A percentile compares a stretch with the other conserved stretches of the same genome.
phyloP scores from a whole-genome alignment of 2,329 filamentous ascomycete species.

The Colletotrichum orchidophilum region DNA sequence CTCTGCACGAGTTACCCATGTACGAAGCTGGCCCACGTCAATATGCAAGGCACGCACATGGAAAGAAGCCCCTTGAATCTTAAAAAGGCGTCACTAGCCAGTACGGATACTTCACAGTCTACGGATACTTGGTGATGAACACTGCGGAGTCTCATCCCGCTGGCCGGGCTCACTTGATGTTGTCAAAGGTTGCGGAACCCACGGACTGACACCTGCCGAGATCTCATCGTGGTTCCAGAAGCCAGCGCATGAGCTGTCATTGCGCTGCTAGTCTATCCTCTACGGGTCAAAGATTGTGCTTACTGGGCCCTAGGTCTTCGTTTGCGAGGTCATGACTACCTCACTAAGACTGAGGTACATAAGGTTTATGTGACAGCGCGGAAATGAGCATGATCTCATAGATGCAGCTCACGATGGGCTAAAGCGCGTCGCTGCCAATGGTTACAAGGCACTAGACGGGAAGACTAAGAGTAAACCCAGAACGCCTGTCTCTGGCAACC shows the following conservation, averaged over 20 bases:
- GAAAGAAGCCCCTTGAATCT: background rate
- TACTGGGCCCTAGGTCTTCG: background rate
- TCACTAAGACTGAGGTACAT: background rate
- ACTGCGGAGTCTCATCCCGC: conserved; percentile 2
- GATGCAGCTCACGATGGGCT: background rate
- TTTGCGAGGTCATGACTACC: background rate
- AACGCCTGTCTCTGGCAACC: background rate
- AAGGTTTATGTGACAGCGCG: background rate
- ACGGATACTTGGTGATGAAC: conserved; percentile 1
- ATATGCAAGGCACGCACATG: conserved; percentile 14
- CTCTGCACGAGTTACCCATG: conserved; percentile 1
- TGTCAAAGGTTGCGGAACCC: conserved; percentile 16
- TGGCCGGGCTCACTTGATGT: background rate
- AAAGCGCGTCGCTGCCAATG: background rate
- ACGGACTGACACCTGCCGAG: conserved; percentile 6
- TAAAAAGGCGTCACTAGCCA: background rate
- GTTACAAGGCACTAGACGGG: background rate
- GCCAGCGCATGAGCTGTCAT: background rate
- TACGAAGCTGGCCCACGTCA: background rate
- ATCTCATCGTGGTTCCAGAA: background rate
- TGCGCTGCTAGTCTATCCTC: background rate
- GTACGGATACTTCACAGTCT: conserved; percentile 17
- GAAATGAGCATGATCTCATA: conserved; percentile 13
- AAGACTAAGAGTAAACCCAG: background rate
- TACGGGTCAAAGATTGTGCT: background rate